Evolutionary conservation across 306 rosid species (phyloP).

Genomic region (Spatholobus suberectus): DNA sequence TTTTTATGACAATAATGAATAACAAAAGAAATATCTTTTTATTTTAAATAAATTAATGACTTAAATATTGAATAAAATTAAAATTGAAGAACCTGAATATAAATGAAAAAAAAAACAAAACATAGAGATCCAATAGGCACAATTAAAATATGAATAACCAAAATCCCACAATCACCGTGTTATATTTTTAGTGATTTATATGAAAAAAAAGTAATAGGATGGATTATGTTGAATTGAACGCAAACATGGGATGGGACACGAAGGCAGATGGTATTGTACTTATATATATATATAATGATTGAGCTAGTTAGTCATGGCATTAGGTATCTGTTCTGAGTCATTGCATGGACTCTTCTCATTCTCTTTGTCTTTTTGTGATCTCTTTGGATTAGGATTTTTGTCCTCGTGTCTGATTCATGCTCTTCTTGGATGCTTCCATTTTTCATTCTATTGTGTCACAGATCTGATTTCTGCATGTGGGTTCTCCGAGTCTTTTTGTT

Average conservation of each 20-base stretch:
- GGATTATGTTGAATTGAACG: background rate
- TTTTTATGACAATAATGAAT: too few relatives aligned
- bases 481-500: background rate
- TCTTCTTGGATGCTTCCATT: background rate
- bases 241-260: background rate
- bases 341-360: background rate
- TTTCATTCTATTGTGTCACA: background rate
- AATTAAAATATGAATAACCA: too few relatives aligned
- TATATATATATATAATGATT: background rate
- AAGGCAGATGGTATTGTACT: background rate
- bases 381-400: background rate
- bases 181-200: too few relatives aligned
- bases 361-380: background rate
- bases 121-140: too few relatives aligned
- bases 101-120: too few relatives aligned
- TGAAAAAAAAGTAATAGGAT: too few relatives aligned
- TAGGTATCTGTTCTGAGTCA: background rate
- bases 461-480: constrained; percentile 39
- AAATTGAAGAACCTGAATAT: too few relatives aligned
- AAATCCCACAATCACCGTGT: too few relatives aligned
- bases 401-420: background rate
- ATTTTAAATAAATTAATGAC: too few relatives aligned
- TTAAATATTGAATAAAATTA: too few relatives aligned
- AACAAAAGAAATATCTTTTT: too few relatives aligned
- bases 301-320: background rate